Evolutionary conservation across 495 filamentous ascomycete genomes (phyloP).

Genomic region (Xylaria acuta): DNA sequence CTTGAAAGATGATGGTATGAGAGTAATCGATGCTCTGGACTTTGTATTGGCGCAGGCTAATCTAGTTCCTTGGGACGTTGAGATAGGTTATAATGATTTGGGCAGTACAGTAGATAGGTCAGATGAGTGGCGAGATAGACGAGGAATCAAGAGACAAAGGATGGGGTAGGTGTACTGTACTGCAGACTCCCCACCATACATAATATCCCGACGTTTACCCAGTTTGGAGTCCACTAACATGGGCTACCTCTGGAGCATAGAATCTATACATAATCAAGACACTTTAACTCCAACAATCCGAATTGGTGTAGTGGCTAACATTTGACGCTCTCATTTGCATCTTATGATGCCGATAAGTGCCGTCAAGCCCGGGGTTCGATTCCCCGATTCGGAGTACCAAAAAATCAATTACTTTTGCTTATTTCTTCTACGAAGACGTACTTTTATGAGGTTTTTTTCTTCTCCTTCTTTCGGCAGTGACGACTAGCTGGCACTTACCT

Average conservation of each 20-base stretch:
- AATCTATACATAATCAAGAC: not conserved
- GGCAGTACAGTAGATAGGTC: not conserved
- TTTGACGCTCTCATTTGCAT: slow-evolving; percentile 43
- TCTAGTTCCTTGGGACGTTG: not conserved
- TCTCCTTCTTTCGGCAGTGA: too few relatives aligned
- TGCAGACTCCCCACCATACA: not conserved
- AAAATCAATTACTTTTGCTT: not conserved
- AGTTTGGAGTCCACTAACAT: not conserved
- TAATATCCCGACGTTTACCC: too few relatives aligned
- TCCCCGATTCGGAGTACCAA: slow-evolving; percentile 49
- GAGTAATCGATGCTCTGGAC: not conserved
- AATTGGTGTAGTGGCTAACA: slow-evolving; percentile 48
- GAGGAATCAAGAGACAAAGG: slow-evolving; percentile 4
- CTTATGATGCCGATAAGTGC: not conserved
- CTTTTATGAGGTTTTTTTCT: too few relatives aligned
- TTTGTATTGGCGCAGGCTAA: not conserved
- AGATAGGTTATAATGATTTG: not conserved
- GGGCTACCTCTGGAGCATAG: not conserved
- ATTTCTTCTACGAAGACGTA: too few relatives aligned
- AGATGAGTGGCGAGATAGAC: not conserved
- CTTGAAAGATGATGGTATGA: not conserved
- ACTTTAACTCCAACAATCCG: slow-evolving; percentile 26
- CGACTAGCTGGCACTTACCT: too few relatives aligned
- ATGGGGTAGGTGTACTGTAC: slow-evolving; percentile 18
- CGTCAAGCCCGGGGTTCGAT: slow-evolving; percentile 49